phyloP scores from a whole-genome alignment of 2,329 filamentous ascomycete genomes.

The Aurifilum marmelostoma region DNA sequence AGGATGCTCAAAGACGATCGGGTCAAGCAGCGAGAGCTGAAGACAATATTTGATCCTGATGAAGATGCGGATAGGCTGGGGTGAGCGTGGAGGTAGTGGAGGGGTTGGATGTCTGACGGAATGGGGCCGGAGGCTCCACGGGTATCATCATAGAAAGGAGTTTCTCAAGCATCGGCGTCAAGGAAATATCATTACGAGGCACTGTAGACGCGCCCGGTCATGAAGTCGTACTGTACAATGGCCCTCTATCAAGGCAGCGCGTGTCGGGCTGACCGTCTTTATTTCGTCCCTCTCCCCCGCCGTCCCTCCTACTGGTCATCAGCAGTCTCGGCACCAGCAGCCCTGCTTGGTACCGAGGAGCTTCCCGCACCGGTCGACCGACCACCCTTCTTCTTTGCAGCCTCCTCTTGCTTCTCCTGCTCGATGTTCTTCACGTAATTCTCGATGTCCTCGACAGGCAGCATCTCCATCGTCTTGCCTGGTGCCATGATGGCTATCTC shows the following conservation, averaged over 20 bases:
- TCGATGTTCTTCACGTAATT: slow-evolving; percentile 98
- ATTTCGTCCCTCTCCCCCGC: neutral
- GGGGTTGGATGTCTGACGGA: neutral
- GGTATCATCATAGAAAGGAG: slow-evolving; percentile 9
- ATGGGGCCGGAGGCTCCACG: slow-evolving; percentile 2
- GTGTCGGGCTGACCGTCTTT: slow-evolving; percentile 21
- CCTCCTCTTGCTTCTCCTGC: slow-evolving; percentile 98
- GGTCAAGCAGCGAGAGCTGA: slow-evolving; percentile 60
- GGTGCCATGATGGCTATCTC: slow-evolving; percentile 98
- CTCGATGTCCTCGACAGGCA: slow-evolving; percentile 95
- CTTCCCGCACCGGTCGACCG: slow-evolving; percentile 70
- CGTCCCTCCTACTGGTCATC: slow-evolving; percentile 9
- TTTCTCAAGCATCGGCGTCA: slow-evolving; percentile 27
- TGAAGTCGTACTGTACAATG: slow-evolving; percentile 31
- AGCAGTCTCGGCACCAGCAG: slow-evolving; percentile 41
- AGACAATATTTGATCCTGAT: slow-evolving; percentile 76
- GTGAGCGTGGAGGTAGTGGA: slow-evolving; percentile 48
- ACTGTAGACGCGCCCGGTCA: slow-evolving; percentile 26
- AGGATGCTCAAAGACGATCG: slow-evolving; percentile 94
- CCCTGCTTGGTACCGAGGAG: slow-evolving; percentile 75
- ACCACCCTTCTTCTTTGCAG: slow-evolving; percentile 92
- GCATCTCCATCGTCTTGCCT: slow-evolving; percentile 87
- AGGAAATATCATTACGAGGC: slow-evolving; percentile 30
- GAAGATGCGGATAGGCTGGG: slow-evolving; percentile 76
- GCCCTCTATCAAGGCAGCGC: slow-evolving; percentile 23